Evolutionary conservation across 2,329 filamentous ascomycete genomes (phyloP).

Genomic region (Acarospora socialis): DNA sequence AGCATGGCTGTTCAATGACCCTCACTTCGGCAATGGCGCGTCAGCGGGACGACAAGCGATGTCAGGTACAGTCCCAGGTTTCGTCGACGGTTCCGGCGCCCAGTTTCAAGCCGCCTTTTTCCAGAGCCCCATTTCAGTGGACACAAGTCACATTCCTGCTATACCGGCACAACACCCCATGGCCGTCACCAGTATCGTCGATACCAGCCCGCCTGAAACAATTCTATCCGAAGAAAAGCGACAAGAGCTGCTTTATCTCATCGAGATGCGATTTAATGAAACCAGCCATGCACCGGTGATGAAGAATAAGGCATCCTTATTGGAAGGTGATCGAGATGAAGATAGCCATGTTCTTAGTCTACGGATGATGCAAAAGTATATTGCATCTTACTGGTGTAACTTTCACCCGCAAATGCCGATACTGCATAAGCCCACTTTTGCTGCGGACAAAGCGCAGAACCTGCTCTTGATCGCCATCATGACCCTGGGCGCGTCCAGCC

Average conservation of each 20-base stretch:
- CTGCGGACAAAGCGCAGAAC: conserved; percentile 71
- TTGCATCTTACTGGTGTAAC: conserved; percentile 85
- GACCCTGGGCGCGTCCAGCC: conserved; percentile 76
- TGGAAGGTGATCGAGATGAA: conserved; percentile 61
- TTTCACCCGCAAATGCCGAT: conserved; percentile 93
- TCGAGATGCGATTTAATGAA: conserved; percentile 69
- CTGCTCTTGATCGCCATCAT: conserved; percentile 78
- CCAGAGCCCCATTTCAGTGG: conserved; percentile 34
- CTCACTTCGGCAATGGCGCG: conserved; percentile 38
- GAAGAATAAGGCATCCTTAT: conserved; percentile 57
- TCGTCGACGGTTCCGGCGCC: conserved; percentile 26
- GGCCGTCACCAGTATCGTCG: conserved; percentile 75
- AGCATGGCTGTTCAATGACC: conserved; percentile 67
- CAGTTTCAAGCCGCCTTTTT: conserved; percentile 37
- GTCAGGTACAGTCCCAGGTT: conserved; percentile 27
- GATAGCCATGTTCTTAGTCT: conserved; percentile 56
- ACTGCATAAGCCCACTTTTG: conserved; percentile 86
- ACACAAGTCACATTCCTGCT: conserved; percentile 33
- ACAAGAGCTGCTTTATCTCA: conserved; percentile 66
- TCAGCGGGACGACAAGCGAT: conserved; percentile 31
- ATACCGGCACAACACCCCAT: conserved; percentile 61
- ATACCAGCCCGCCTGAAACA: conserved; percentile 64
- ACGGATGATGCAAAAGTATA: conserved; percentile 92
- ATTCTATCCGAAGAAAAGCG: conserved; percentile 79
- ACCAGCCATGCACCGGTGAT: conserved; percentile 59